phyloP scores from a whole-genome alignment of 352 stramenopile species.

The Halophytophthora polymorphica region DNA sequence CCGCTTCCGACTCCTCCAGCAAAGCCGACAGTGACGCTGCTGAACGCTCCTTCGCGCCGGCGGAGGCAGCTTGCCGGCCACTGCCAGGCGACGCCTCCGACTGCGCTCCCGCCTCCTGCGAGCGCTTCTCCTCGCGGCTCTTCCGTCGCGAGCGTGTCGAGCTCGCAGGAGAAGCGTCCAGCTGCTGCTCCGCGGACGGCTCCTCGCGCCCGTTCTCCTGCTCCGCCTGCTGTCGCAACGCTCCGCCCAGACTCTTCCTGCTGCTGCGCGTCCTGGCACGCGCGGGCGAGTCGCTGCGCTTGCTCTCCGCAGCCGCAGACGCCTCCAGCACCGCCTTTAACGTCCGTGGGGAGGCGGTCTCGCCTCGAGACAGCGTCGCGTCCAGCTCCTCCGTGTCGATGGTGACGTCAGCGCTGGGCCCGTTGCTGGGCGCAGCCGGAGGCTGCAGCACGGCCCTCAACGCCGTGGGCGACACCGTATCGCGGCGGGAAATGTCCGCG shows the following conservation, averaged over 20 bases:
- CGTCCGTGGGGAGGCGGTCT: slow-evolving; percentile 30
- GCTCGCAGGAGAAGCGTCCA: slow-evolving; percentile 6
- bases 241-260: slow-evolving; percentile 1
- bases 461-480: slow-evolving; percentile 29
- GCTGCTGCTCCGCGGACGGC: neutral
- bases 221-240: no score
- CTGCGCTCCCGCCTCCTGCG: slow-evolving; percentile 2
- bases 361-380: slow-evolving; percentile 23
- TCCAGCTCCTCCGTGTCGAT: slow-evolving; percentile 10
- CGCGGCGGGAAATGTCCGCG: slow-evolving; percentile 15
- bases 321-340: slow-evolving; percentile 31
- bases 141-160: slow-evolving; percentile 10
- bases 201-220: neutral
- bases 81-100: slow-evolving; percentile 12
- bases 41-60: slow-evolving; percentile 40
- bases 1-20: slow-evolving; percentile 18
- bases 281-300: slow-evolving; percentile 1
- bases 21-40: slow-evolving; percentile 52
- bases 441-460: slow-evolving; percentile 22
- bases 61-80: slow-evolving; percentile 12
- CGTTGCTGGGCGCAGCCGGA: neutral
- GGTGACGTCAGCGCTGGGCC: no score
- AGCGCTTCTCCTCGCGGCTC: slow-evolving; percentile 1
- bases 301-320: neutral
- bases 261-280: neutral